These are phyloP conservation scores for Raphanus hybrid DNA, from an alignment of 441 rosid genomes.

Conservation along the genomic window DNA sequence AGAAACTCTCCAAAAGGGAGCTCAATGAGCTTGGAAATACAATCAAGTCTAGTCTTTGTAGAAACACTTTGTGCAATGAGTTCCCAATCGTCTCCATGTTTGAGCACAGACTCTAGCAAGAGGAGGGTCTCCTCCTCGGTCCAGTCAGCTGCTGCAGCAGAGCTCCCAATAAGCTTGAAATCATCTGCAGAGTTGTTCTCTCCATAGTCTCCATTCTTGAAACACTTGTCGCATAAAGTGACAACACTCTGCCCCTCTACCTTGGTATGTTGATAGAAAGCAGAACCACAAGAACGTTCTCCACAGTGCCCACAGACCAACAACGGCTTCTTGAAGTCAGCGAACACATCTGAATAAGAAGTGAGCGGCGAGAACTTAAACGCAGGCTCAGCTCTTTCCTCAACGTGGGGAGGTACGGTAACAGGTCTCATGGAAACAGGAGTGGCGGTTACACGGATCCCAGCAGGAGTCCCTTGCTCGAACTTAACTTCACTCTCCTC, in stretches of 20 bases:
- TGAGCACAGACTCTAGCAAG: constrained; percentile 77
- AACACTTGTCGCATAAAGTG: constrained; percentile 68
- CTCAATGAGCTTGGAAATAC: constrained; percentile 88
- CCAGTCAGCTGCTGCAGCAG: constrained; percentile 61
- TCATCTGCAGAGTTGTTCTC: constrained; percentile 63
- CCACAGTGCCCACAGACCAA: constrained; percentile 60
- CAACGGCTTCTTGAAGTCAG: constrained; percentile 46
- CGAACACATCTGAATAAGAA: constrained; percentile 78
- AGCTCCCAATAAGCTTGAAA: constrained; percentile 52
- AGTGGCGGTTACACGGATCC: constrained; percentile 72
- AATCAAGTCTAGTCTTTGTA: constrained; percentile 76
- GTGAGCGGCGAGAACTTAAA: constrained; percentile 64
- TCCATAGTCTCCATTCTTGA: constrained; percentile 60
- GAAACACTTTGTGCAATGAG: constrained; percentile 76
- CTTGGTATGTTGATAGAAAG: constrained; percentile 60
- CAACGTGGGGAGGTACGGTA: constrained; percentile 44
- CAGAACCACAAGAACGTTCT: no score
- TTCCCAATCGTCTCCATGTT: constrained; percentile 93
- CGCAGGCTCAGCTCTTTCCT: constrained; percentile 41
- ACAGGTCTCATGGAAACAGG: constrained; percentile 75
- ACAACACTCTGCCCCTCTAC: constrained; percentile 47
- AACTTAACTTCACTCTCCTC: constrained; percentile 48
- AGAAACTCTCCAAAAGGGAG: constrained; percentile 83
- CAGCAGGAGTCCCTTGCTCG: constrained; percentile 75
- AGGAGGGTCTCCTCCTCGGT: constrained; percentile 81